Conservation (phyloP, 768 basidiomycete genomes). For the Tylopilus rubrobrunneus region DNA sequence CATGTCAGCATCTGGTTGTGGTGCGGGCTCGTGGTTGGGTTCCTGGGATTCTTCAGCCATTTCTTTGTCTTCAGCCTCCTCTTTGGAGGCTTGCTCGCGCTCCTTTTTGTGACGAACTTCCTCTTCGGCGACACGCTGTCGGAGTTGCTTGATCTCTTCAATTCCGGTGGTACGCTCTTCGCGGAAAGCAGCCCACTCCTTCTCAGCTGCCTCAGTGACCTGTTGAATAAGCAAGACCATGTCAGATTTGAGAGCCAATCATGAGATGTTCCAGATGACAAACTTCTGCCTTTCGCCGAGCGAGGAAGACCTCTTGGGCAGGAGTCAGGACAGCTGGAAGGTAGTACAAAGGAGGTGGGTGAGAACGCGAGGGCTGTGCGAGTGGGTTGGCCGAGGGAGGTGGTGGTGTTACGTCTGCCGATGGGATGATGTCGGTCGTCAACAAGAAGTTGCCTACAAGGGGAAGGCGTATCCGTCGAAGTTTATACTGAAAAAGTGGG, state of each 20-base stretch:
- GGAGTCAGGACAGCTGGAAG: conserved; percentile 66
- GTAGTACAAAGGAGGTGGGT: conserved; percentile 77
- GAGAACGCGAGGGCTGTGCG: conserved; percentile 51
- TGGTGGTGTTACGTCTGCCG: conserved; percentile 30
- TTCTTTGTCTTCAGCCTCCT: conserved; percentile 31
- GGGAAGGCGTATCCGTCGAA: conserved; percentile 68
- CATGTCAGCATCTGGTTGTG: conserved; percentile 29
- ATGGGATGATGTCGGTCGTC: conserved; percentile 65
- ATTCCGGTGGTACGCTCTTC: conserved; percentile 56
- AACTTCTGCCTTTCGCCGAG: conserved; percentile 61
- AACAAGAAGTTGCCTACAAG: conserved; percentile 69
- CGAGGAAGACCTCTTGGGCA: conserved; percentile 65
- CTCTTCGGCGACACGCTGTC: conserved; percentile 64
- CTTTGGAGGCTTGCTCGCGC: conserved; percentile 36
- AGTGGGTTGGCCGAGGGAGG: conserved; percentile 35
- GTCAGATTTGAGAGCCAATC: neutral
- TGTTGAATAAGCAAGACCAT: conserved; percentile 24
- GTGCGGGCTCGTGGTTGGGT: conserved; percentile 16
- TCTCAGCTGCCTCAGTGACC: conserved; percentile 60
- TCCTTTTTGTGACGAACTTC: conserved; percentile 46
- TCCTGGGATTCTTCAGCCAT: conserved; percentile 28
- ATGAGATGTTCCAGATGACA: conserved; percentile 10
- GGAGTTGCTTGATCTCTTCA: conserved; percentile 57
- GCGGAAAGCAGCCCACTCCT: conserved; percentile 64
- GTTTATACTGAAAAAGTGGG: conserved; percentile 54